Base-by-base conservation (phyloP, 306 rosid species). In the Cotoneaster glaucophyllus region DNA sequence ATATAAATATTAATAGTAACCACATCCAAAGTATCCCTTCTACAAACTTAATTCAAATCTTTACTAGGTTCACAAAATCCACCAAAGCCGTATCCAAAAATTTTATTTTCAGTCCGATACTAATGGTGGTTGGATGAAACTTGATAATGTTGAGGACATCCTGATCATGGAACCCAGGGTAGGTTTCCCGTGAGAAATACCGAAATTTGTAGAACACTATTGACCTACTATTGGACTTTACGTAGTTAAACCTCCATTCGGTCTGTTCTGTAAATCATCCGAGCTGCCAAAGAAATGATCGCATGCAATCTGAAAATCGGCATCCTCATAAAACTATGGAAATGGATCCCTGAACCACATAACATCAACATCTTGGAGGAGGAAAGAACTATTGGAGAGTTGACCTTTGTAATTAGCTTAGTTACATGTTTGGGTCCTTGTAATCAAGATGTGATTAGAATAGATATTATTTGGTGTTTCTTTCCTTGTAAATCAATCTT, bases 291-390 rank as follows among this genome's bases (percentile, higher is more conserved):
- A 80, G 91, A 87, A 95, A 79, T 90, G 84, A 80, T 95, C 97
- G 45, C 99, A 92, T 12, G 99, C 97, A 66, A 90, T 89, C 84
- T 95, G 99, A 81, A 95, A 88, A 84, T 95, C 99, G 25, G 89
- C 97, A 79, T 86, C 89, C 21, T 21, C 53, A 70, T 87, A 77
- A 82, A 95, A 89, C 70, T 21, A 80, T 15, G 97, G 99, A 86
- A 95, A 92, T 45, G 99, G 99, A 69, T 95, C 82, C 84, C 97
- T 89, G 82, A 95, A 88, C 99, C 99, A 95, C 99, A 95, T 92
- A 83, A 90, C 48, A 84, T 95, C 99, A 50, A 91, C 98, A 90
- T 95, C 99, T 98, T 95, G 89, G 56, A 83, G 79, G 67, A 74
- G 67, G 56, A 44, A 66, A 81, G 39, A 74, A 10, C n/a, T n/a